A percentile compares a stretch with the other conserved stretches of the same genome.
Evolutionary conservation across 768 basidiomycete species (phyloP).

Genomic region (Hydnum rufescens): DNA sequence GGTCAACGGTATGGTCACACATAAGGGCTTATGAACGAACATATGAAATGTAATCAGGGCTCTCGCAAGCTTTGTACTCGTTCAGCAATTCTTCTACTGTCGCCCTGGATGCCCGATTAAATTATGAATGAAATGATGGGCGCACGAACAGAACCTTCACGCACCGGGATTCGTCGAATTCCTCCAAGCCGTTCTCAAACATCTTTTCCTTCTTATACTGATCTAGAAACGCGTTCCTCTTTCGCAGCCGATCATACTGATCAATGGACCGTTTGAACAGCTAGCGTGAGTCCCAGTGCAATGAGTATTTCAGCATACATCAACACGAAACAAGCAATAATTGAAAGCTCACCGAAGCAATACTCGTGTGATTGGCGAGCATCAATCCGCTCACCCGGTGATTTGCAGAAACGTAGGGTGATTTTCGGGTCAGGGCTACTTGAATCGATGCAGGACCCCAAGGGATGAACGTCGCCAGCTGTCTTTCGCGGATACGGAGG

Average conservation of each 20-base stretch:
- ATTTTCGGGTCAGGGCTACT: conserved; percentile 81
- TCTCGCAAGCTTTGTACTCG: conserved; percentile 94
- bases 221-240: conserved; percentile 85
- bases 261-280: conserved; percentile 91
- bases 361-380: conserved; percentile 98
- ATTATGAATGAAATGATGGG: background rate
- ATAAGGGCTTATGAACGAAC: conserved; percentile 33
- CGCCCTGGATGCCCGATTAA: conserved; percentile 29
- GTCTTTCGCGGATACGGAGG: conserved; percentile 86
- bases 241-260: conserved; percentile 75
- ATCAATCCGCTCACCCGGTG: conserved; percentile 96
- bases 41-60: conserved; percentile 81
- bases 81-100: conserved; percentile 75
- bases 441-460: conserved; percentile 99
- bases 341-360: conserved; percentile 57
- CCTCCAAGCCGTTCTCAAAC: conserved; percentile 82
- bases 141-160: conserved; percentile 11
- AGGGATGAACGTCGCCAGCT: conserved; percentile 93
- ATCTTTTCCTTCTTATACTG: conserved; percentile 96
- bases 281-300: conserved; percentile 22
- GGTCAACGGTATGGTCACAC: too few relatives aligned
- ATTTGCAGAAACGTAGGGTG: conserved; percentile 70
- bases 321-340: conserved; percentile 2
- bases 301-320: background rate
- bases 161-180: conserved; percentile 94